Conservation (phyloP, 2,329 filamentous ascomycete genomes). For the Alternaria arborescens region DNA sequence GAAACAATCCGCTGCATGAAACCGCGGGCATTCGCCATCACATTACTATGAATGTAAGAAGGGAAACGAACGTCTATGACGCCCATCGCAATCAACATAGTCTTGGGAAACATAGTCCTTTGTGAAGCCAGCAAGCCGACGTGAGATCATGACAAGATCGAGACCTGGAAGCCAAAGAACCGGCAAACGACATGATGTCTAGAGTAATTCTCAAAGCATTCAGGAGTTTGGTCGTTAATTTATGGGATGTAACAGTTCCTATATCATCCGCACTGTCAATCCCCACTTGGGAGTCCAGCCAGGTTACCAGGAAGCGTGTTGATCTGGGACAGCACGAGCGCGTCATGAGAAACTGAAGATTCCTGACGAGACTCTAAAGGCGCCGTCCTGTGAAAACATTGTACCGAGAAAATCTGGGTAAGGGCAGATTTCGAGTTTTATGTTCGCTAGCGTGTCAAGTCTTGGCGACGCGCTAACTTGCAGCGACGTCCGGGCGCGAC, state of each 20-base stretch:
- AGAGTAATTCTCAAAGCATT: neutral
- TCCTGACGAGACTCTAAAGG: slow-evolving; percentile 99
- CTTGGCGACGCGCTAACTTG: slow-evolving; percentile 25
- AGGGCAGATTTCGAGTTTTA: slow-evolving; percentile 30
- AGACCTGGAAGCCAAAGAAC: neutral
- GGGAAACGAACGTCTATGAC: too few species aligned
- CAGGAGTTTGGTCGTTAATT: neutral
- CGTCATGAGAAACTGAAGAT: slow-evolving; percentile 95
- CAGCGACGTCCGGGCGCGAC: slow-evolving; percentile 21
- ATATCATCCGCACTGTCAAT: slow-evolving; percentile 53
- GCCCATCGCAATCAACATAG: neutral
- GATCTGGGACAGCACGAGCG: slow-evolving; percentile 97
- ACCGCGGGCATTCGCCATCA: neutral
- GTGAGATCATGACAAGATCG: neutral
- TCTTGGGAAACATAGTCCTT: neutral
- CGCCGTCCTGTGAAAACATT: slow-evolving; percentile 75
- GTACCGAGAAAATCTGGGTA: slow-evolving; percentile 45
- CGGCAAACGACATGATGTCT: neutral
- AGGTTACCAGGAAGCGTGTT: slow-evolving; percentile 66
- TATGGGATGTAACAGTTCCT: slow-evolving; percentile 51
- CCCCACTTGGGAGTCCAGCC: slow-evolving; percentile 59
- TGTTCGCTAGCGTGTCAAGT: slow-evolving; percentile 22
- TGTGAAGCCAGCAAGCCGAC: neutral
- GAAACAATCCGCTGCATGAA: too few species aligned
- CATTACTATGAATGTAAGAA: neutral